Evolutionary conservation across 345 rosid species (phyloP).

Genomic region (Heritiera littoralis): DNA sequence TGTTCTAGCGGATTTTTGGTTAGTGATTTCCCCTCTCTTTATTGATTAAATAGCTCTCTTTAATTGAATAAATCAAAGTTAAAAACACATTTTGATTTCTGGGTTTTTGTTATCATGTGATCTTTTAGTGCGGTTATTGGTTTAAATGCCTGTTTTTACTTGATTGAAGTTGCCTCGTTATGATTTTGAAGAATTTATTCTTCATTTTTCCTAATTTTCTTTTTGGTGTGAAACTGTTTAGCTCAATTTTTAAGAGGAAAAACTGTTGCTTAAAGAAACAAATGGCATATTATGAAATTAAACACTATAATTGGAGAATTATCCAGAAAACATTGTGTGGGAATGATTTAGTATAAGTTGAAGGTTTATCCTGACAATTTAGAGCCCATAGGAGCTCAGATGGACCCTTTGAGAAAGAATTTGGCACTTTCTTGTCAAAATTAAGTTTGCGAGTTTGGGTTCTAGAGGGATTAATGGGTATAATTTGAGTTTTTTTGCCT

Average conservation of each 20-base stretch:
- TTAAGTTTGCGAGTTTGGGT: not conserved
- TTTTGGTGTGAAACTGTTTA: not conserved
- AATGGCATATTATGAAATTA: not conserved
- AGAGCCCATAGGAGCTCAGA: not conserved
- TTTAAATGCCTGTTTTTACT: not conserved
- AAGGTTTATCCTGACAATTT: not conserved
- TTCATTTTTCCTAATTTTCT: not conserved
- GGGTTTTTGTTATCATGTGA: not conserved
- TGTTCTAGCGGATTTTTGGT: slow-evolving; percentile 4
- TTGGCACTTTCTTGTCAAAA: not conserved
- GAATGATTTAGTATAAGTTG: not conserved
- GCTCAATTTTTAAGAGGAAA: not conserved
- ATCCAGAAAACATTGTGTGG: not conserved
- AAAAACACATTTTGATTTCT: not conserved
- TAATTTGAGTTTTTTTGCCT: not conserved
- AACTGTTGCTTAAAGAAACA: not conserved
- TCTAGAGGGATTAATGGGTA: not conserved
- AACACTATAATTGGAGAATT: not conserved
- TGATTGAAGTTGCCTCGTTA: not conserved
- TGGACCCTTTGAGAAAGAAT: not conserved
- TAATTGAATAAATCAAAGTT: slow-evolving; percentile 1
- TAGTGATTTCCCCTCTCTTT: not conserved
- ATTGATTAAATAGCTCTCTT: not conserved
- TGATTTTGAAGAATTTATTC: not conserved
- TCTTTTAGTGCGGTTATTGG: not conserved